Percentiles rank a stretch among this genome's conserved stretches.
Conservation (phyloP, 2,329 filamentous ascomycete species). For the Herpomyces periplanetae region DNA sequence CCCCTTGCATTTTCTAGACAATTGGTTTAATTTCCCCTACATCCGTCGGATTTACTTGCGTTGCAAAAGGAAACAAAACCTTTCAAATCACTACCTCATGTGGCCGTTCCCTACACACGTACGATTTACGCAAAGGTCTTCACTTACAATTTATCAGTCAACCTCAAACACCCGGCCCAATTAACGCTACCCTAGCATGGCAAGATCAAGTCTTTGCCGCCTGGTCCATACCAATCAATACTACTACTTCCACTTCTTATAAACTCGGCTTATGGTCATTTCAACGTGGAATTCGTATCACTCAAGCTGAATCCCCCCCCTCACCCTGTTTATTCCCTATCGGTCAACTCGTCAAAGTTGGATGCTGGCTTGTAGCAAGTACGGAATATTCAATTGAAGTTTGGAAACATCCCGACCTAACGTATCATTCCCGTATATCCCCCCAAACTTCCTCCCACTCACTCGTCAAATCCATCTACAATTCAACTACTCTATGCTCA, state of each 20-base stretch:
- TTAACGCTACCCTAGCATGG: constrained; percentile 59
- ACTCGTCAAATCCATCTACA: constrained; percentile 35
- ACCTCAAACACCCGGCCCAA: constrained; percentile 46
- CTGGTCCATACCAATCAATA: too few species aligned
- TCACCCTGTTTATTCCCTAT: too few species aligned
- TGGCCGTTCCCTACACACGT: constrained; percentile 62
- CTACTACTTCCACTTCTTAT: too few species aligned
- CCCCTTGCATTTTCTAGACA: constrained; percentile 20
- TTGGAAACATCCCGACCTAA: constrained; percentile 44
- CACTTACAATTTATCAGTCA: constrained; percentile 74
- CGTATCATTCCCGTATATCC: constrained; percentile 56
- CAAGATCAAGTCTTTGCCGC: constrained; percentile 59
- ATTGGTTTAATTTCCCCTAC: constrained; percentile 77
- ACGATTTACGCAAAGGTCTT: constrained; percentile 58
- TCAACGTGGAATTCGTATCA: constrained; percentile 52
- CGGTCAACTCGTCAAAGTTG: constrained; percentile 39
- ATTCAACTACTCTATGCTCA: too few species aligned
- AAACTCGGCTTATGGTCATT: constrained; percentile 80
- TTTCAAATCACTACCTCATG: constrained; percentile 93
- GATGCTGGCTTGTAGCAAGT: constrained; percentile 58
- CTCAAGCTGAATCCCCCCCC: constrained; percentile 29
- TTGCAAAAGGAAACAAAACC: constrained; percentile 62
- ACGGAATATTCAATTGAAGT: constrained; percentile 37
- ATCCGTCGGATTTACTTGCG: constrained; percentile 47
- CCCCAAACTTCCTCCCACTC: constrained; percentile 15